Evolutionary conservation across 495 filamentous ascomycete genomes (phyloP).

Genomic region (Penicillium cosmopolitanum): DNA sequence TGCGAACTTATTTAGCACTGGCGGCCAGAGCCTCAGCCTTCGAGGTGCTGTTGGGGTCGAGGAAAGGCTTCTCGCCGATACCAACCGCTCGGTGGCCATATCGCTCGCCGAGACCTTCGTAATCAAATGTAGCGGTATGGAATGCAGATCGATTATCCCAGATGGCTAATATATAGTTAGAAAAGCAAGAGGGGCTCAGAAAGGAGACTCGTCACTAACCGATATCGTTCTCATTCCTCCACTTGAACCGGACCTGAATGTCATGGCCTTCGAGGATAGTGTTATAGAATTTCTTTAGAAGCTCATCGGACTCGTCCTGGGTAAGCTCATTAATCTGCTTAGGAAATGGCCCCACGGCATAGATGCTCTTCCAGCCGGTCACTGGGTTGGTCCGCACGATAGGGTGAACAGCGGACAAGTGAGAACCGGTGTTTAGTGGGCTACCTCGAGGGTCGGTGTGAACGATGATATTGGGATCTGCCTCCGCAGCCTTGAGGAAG

Average conservation of each 20-base stretch:
- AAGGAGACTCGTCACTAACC: slow-evolving; percentile 26
- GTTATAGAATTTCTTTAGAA: slow-evolving; percentile 45
- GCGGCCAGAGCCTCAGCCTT: slow-evolving; percentile 38
- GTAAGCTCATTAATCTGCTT: slow-evolving; percentile 63
- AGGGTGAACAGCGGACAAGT: slow-evolving; percentile 67
- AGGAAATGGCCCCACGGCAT: slow-evolving; percentile 65
- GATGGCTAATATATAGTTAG: slow-evolving; percentile 50
- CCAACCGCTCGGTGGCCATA: slow-evolving; percentile 63
- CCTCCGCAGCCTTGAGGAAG: slow-evolving; percentile 55
- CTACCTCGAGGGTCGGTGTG: slow-evolving; percentile 58
- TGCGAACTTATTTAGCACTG: slow-evolving; percentile 4
- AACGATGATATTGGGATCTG: slow-evolving; percentile 49
- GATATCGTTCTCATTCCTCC: slow-evolving; percentile 60
- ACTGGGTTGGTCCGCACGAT: slow-evolving; percentile 77
- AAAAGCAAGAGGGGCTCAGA: not conserved
- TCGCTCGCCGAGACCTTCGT: slow-evolving; percentile 62
- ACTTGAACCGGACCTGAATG: slow-evolving; percentile 69
- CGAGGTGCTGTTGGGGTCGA: slow-evolving; percentile 49
- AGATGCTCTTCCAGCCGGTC: slow-evolving; percentile 78
- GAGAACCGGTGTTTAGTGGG: slow-evolving; percentile 65
- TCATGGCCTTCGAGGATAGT: slow-evolving; percentile 75
- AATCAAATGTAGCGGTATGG: slow-evolving; percentile 75
- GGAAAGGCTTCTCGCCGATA: slow-evolving; percentile 68
- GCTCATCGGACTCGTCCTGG: slow-evolving; percentile 37
- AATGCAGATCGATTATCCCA: slow-evolving; percentile 76